Evolutionary conservation across 768 basidiomycete species (phyloP), one percentile per base, ranked within the genome.

Genomic region (Cubamyces lactineus): DNA sequence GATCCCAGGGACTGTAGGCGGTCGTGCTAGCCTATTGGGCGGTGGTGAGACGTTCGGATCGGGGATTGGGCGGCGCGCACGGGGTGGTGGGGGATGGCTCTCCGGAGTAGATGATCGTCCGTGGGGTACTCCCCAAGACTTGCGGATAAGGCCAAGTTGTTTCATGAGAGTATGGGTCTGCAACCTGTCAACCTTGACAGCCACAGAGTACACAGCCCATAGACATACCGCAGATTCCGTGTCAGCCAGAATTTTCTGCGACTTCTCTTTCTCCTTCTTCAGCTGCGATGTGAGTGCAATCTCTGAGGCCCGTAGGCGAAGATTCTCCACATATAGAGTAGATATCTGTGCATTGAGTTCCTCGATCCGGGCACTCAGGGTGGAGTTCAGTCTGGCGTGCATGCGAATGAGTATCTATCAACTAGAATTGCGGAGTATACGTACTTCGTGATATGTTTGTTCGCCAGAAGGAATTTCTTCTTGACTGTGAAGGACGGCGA

Each of bases 371-470:
- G 90, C 80, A 74, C 90, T 92, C 64, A 94, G 80, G 17, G 89
- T 92, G 45, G 91, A 91, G 77, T 94, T 94, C 65, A 93, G 86
- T 73, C 91, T 93, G 67, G 7, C 28, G 52, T 38, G 42, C 46
- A 30, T 50, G 43, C 40, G 50, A 28, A 40, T 55, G 12, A 57
- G 43, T 38, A 23, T 34, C 34, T 42, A 39, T 26, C n/a, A 9
- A 9, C 23, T 6, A 51, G 17, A 12, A 53, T 54, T 56, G 57
- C 28, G 16, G 17, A 49, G 21, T 12, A 38, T 39, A 73, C 83
- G 41, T 67, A 92, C 91, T 93, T 94, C 24, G 92, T 92, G 72
- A 94, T 94, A 76, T 93, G 92, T 76, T 92, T 93, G 77, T 94
- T 94, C 60, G 91, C 91, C 62, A 92, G 86, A 21, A 94, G 80